Evolutionary conservation across 768 basidiomycete species (phyloP), one percentile per base, ranked within the genome.

Genomic region (Mycena kentingensis): DNA sequence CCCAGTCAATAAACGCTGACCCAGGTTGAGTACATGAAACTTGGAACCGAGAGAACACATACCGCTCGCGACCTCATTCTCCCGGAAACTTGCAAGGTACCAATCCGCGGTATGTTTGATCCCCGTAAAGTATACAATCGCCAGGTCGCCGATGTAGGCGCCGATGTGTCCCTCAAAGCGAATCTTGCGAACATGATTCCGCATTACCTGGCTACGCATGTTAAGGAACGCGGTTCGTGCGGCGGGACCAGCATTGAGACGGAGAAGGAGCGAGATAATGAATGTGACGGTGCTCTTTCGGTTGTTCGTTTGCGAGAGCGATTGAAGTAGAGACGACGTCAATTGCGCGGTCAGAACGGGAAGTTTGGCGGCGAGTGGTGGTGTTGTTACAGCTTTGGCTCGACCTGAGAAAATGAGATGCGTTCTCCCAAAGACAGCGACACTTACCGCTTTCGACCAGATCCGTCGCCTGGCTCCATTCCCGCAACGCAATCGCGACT

Each of bases 101-200:
- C 97, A 99, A 70, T 99, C 96, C 13, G 92, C 92, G 1, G 95
- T 97, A 65, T 98, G 93, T 67, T 97, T 95, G 67, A 99, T 89
- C 1, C 91, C 86, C 1, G 94, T 97, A 63, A 98, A 98, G 52
- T 87, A 83, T 0, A 98, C 90, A 35, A 94, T 77, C 2, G 93
- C 84, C 28, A 98, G 75, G 63, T 98, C 92, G 28, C 84, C 87
- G 42, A 98, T 80, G 63, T 96, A 98, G 43, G 87, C 78, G 3
- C 80, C 82, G 28, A 95, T 84, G 62, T 94, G 84, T 2, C 96
- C 95, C 60, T 96, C 93, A 58, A 94, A 95, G 42, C 81, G 79
- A 62, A 99, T 97, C 61, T 84, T 88, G 41, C 95, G 78, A n/a
- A 93, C 81, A 41, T 92, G 82, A 32, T 80, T 79, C 49, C 80